These are phyloP conservation scores for Alternaria novae-zelandiae DNA, from an alignment of 2,329 filamentous ascomycete genomes.

Conservation along the genomic window DNA sequence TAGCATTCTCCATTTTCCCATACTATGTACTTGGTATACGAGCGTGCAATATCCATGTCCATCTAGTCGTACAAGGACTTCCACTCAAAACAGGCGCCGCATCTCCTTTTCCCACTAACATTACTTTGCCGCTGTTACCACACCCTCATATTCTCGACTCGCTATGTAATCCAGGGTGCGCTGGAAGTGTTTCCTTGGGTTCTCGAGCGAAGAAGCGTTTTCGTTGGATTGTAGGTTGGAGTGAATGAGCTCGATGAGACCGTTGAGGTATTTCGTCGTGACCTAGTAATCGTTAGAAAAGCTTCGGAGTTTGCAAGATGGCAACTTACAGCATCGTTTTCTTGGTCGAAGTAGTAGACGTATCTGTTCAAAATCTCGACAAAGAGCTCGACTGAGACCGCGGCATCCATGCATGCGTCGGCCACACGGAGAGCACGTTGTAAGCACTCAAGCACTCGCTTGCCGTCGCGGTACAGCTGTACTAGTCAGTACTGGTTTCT, in stretches of 20 bases:
- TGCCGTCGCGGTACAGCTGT: constrained; percentile 91
- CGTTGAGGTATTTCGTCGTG: constrained; percentile 97
- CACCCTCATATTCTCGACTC: constrained; percentile 89
- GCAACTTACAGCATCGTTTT: constrained; percentile 83
- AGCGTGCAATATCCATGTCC: constrained; percentile 5
- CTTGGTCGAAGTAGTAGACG: constrained; percentile 99
- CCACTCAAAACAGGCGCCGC: not conserved
- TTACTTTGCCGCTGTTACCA: constrained; percentile 71
- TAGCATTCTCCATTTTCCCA: constrained; percentile 11
- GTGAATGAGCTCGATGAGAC: constrained; percentile 96
- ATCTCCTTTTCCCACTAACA: constrained; percentile 1
- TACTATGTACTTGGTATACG: constrained; percentile 17
- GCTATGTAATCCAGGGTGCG: constrained; percentile 93
- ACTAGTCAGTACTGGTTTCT: constrained; percentile 12
- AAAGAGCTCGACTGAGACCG: constrained; percentile 95
- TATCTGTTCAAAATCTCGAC: constrained; percentile 98
- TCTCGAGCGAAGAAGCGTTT: constrained; percentile 82
- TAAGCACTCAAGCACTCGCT: constrained; percentile 93
- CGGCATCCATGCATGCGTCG: constrained; percentile 98
- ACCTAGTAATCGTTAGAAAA: constrained; percentile 57
- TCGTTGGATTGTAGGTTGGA: constrained; percentile 90
- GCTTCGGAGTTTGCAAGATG: not conserved
- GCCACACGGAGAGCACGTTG: constrained; percentile 94
- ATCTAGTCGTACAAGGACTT: constrained; percentile 17
- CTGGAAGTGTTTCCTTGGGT: constrained; percentile 90